phyloP scores from a whole-genome alignment of 106 monocot species.

The Dendrobium chrysotoxum region DNA sequence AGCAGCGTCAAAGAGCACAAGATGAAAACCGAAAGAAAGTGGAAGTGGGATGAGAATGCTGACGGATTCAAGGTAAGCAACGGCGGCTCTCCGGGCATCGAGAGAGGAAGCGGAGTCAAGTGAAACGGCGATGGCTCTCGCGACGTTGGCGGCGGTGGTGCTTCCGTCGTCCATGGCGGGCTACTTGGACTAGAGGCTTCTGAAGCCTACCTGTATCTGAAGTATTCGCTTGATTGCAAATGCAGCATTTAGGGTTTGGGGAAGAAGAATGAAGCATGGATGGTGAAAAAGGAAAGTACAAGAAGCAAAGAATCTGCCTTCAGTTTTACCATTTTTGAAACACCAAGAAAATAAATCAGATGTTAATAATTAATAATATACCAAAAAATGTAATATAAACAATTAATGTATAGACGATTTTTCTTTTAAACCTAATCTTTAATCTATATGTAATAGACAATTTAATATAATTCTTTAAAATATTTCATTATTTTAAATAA shows the following conservation, averaged over 20 bases:
- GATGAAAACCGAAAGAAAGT: background rate
- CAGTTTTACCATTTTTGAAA: too few relatives aligned
- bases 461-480: too few relatives aligned
- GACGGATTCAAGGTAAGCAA: constrained; percentile 85
- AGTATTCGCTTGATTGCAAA: background rate
- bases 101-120: constrained; percentile 65
- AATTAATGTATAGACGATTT: too few relatives aligned
- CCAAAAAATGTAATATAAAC: too few relatives aligned
- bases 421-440: too few relatives aligned
- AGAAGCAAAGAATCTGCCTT: too few relatives aligned
- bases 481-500: too few relatives aligned
- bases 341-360: background rate
- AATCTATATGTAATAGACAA: too few relatives aligned
- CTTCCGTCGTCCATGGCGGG: constrained; percentile 28
- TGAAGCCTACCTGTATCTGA: background rate
- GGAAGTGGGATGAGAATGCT: constrained; percentile 2
- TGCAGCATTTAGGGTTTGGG: background rate
- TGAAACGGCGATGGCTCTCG: constrained; percentile 63
- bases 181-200: background rate
- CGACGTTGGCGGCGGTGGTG: constrained; percentile 42
- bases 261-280: background rate
- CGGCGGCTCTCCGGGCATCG: constrained; percentile 61
- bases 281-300: background rate
- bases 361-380: background rate
- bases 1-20: background rate